Conservation (phyloP, 2,329 filamentous ascomycete genomes). For the Neopestalotiopsis clavispora region DNA sequence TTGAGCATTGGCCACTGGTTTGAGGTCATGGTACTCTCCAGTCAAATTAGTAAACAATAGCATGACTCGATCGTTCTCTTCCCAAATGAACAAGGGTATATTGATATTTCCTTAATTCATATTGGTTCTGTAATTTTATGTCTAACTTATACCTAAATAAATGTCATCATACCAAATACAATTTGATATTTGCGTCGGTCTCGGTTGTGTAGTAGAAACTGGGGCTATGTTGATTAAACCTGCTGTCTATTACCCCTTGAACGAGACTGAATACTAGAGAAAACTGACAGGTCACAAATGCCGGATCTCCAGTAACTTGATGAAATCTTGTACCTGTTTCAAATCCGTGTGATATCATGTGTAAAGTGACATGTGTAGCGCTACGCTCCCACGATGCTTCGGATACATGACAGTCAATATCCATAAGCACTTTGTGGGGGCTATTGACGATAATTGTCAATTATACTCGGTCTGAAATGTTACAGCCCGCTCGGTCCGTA, state of each 20-base stretch:
- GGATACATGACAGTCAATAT: background rate
- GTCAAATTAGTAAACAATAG: background rate
- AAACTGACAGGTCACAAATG: no score
- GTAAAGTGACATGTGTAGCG: background rate
- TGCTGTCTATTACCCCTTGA: no score
- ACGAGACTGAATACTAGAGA: no score
- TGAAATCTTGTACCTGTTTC: background rate
- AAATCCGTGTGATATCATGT: background rate
- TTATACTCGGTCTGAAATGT: background rate
- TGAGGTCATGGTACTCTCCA: background rate
- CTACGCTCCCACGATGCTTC: background rate
- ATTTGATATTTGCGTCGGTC: no score
- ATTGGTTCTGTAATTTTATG: no score
- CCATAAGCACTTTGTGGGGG: background rate
- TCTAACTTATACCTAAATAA: no score
- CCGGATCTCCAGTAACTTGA: background rate
- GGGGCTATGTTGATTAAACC: no score
- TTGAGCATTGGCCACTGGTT: background rate
- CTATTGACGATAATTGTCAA: background rate
- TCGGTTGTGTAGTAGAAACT: no score
- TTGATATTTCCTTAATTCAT: no score
- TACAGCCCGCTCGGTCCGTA: background rate
- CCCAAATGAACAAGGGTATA: no score
- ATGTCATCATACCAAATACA: no score
- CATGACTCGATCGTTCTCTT: background rate